Evolutionary conservation across 768 basidiomycete species (phyloP), one percentile per base, ranked within the genome.

Genomic region (Phaeotremella skinneri): DNA sequence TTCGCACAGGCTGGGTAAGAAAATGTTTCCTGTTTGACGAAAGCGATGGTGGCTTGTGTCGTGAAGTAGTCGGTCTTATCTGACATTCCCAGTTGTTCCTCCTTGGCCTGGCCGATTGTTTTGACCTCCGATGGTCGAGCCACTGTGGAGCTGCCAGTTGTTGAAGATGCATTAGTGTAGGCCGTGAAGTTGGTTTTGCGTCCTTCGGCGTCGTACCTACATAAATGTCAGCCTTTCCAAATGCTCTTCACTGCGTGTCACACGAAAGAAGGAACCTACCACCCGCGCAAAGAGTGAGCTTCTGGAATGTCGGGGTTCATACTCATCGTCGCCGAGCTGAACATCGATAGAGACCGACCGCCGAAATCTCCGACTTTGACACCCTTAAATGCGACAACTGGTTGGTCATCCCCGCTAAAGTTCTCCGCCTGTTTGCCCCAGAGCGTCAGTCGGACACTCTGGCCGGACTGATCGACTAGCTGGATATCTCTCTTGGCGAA

Each of bases 341-440:
- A 80, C 85, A 90, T 87, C 1, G 90, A 91, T 49, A 99, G 82
- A 1, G 84, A 88, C 52, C 91, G 85, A 85, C 91, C 91, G 69
- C 87, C 86, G 75, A 87, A 99, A 64, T 97, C 94, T 26, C 90
- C 87, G 39, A 98, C 89, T 75, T 87, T 90, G 63, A 91, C 90
- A 23, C 90, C 88, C 78, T 93, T 96, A 83, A 93, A 90, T 3
- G 94, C 94, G 63, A 93, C 82, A 29, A 98, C 85, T 7, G 90
- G 85, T 50, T 82, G 73, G 49, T 81, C 81, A 11, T 82, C 80
- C 4, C 81, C 78, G n/a, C 77, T 75, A 74, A 85, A 97, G 39
- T 83, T 82, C 74, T 97, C 91, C 0, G 94, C 94, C 75, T 90
- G 88, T 75, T 88, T 91, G 23, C 94, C 96, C 96, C 94, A 99